Evolutionary conservation across 2,329 filamentous ascomycete species (phyloP), one percentile per base, ranked within the genome.

Genomic region (Epichloe aotearoae): DNA sequence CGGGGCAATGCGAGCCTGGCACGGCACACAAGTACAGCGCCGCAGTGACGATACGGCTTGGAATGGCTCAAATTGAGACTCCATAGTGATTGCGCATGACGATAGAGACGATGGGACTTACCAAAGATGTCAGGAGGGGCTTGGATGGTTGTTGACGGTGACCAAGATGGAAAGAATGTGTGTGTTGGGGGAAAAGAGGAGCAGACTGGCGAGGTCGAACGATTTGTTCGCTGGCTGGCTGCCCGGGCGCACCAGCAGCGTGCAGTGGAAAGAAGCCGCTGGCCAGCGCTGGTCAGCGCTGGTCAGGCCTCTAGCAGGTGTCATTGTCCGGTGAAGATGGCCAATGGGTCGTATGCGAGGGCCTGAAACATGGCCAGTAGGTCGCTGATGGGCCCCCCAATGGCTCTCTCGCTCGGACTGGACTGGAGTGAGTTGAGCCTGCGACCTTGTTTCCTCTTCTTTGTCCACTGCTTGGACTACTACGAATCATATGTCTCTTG

Each of bases 121-220:
- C 67, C 61, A 64, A 61, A 61, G 61, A 61, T 54, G 59, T 57
- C 61, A 54, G 54, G 58, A 64, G 58, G 57, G 58, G 58, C 52
- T 59, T 63, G 62, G 47, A 56, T 59, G 64, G 59, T 59, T 63
- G 62, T 60, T 64, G 62, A 60, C 59, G 64, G 62, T 56, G 59
- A 60, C 57, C 54, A 61, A 62, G 59, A 59, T 60, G 64, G 60
- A 59, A 62, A 65, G 63, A 47, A 61, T 63, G 64, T 67, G 67
- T 68, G 66, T 61, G 67, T 65, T 30, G 30, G 65, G 64, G 65
- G 67, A 70, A 69, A 69, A 69, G 67, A 70, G 67, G 67, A 69
- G 58, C 54, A 54, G 64, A 61, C 59, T 60, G 61, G 59, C 56
- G 61, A 68, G 61, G 66, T 65, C 61, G 61, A 64, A 64, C 60